These are phyloP conservation scores for Phyllosticta citriasiana DNA, from an alignment of 2,329 filamentous ascomycete species.

Conservation along the genomic window DNA sequence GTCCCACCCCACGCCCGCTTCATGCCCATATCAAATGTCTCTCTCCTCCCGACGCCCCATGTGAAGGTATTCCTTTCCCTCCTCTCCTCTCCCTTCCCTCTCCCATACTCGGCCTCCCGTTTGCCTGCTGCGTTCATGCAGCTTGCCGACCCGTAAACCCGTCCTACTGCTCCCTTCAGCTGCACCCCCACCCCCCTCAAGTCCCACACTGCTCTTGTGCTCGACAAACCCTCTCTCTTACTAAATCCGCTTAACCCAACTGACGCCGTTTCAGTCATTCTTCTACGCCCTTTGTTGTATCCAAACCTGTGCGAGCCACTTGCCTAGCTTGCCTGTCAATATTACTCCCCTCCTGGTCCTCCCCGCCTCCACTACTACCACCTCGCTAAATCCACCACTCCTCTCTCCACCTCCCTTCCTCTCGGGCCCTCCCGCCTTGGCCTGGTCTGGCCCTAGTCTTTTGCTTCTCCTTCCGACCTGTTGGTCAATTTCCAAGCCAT, in stretches of 20 bases:
- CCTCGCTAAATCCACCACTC: neutral
- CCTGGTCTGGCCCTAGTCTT: neutral
- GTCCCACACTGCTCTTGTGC: slow-evolving; percentile 21
- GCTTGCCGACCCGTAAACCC: slow-evolving; percentile 23
- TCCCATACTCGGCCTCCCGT: slow-evolving; percentile 20
- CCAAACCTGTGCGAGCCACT: neutral
- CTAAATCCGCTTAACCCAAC: slow-evolving; percentile 22
- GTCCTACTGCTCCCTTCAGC: slow-evolving; percentile 14
- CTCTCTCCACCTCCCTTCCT: slow-evolving; percentile 12
- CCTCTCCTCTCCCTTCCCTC: neutral
- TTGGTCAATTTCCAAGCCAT: neutral
- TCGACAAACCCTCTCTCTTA: slow-evolving; percentile 26
- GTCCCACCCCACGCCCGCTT: slow-evolving; percentile 2
- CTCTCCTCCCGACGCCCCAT: neutral
- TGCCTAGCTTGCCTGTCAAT: neutral
- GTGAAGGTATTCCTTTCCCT: slow-evolving; percentile 3
- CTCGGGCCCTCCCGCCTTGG: neutral
- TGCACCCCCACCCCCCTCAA: neutral
- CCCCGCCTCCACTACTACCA: slow-evolving; percentile 20
- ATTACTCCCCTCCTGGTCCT: slow-evolving; percentile 16
- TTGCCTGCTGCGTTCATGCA: slow-evolving; percentile 21
- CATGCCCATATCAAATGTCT: slow-evolving; percentile 6
- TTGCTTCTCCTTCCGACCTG: slow-evolving; percentile 1
- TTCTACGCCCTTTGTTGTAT: slow-evolving; percentile 20
- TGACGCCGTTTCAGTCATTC: slow-evolving; percentile 26